Evolutionary conservation across 768 basidiomycete genomes (phyloP), one percentile per base, ranked within the genome.

Genomic region (Termitomyces titanicus): DNA sequence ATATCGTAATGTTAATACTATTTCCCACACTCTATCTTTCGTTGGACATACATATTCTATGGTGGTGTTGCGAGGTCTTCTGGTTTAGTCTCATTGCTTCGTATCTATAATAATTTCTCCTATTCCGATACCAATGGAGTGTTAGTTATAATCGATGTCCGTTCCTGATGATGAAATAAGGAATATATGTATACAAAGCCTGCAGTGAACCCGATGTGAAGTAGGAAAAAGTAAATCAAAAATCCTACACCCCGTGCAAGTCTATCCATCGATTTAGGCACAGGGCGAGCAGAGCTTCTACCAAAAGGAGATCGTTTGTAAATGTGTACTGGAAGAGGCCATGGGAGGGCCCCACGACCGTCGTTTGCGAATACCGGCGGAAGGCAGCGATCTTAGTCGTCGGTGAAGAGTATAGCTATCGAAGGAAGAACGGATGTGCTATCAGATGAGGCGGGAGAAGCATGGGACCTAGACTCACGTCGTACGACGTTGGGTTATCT

Each of bases 211-310:
- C 47, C 51, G 18, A 49, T 47, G 33, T 34, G 27, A 38, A 55
- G 53, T 39, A 31, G 47, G 51, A 24, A 33, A 39, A 40, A 25
- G 52, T 33, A n/a, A 47, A 44, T 12, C 37, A 49, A 60, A 53
- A 8, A 46, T 45, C 61, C 68, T 72, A 79, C 63, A 79, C 68
- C 34, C 79, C 79, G 64, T 72, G 74, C 66, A 75, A 70, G 71
- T 89, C 89, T 65, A 89, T 69, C 87, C 87, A 90, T 55, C 89
- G 78, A 68, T 89, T 89, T 59, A 91, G 72, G 65, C 79, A 84
- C 51, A 91, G 74, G 7, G 89, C 77, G 38, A 90, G 70, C 55
- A 89, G 71, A 5, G 79, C 77, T 63, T 89, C 80, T 18, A 86
- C 75, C 59, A 90, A 68, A 51, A 89, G 80, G 34, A 72, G 64